Conservation (phyloP, 2,329 filamentous ascomycete genomes). For the Penicillium aurantiogriseum region DNA sequence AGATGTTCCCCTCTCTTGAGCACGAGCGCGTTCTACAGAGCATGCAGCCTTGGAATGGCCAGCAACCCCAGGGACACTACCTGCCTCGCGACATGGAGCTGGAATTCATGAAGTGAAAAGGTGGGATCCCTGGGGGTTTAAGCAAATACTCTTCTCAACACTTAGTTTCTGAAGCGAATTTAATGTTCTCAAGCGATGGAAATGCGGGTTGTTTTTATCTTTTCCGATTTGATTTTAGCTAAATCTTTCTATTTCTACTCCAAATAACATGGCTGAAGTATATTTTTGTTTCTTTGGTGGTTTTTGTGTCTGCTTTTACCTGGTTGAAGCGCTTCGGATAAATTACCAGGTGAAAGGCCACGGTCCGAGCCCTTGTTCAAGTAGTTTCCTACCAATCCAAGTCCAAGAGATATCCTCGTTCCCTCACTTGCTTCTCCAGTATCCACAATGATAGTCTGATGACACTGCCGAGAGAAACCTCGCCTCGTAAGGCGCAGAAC, state of each 20-base stretch:
- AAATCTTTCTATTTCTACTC: not conserved
- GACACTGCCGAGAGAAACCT: slow-evolving; percentile 4
- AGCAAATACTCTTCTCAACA: not conserved
- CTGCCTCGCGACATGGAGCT: slow-evolving; percentile 19
- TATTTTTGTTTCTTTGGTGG: not conserved
- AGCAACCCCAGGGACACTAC: slow-evolving; percentile 12
- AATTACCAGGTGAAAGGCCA: not conserved
- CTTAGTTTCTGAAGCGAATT: slow-evolving; percentile 9
- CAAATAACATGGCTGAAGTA: not conserved
- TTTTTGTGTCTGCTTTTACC: not conserved
- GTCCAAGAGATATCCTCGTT: not conserved
- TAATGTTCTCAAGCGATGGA: slow-evolving; percentile 9
- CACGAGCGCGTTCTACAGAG: slow-evolving; percentile 11
- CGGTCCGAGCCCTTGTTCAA: not conserved
- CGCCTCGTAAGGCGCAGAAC: slow-evolving; percentile 2
- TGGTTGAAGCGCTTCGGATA: not conserved
- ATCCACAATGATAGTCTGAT: not conserved
- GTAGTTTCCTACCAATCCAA: not conserved
- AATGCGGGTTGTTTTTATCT: not conserved
- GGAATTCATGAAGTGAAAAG: slow-evolving; percentile 18
- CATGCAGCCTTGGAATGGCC: slow-evolving; percentile 19
- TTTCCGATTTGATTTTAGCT: slow-evolving; percentile 2
- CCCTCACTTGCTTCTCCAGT: not conserved
- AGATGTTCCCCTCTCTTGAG: slow-evolving; percentile 25
- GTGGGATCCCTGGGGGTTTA: not conserved